Evolutionary conservation across 768 basidiomycete genomes (phyloP), one percentile per base, ranked within the genome.

Genomic region (Pleurotus pulmonarius): DNA sequence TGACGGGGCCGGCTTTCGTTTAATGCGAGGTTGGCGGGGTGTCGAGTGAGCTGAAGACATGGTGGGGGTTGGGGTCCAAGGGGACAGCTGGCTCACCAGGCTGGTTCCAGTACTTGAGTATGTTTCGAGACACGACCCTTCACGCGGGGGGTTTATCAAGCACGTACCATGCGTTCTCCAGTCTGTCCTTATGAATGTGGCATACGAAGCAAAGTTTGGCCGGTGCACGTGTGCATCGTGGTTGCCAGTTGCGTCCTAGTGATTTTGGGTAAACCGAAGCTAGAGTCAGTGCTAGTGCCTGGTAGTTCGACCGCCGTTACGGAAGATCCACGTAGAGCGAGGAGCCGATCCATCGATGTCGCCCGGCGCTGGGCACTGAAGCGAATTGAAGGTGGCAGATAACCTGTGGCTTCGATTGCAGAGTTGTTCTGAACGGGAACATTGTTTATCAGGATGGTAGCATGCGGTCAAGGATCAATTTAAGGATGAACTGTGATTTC

Each of bases 1-100:
- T 46, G 70, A 65, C 5, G 85, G 86, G 3, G 83, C 72, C 4
- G 82, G 85, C 63, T 87, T 87, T 55, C 86, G 81, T 63, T 70
- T 79, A 61, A 83, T 67, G 46, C 67, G 66, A n/a, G 54, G 46
- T 34, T 18, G 37, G 20, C 51, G 51, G 40, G 51, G 51, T 24
- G 37, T 53, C 0, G 51, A 22, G 39, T 12, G 22, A 5, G 39
- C 15, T 15, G 51, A 53, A 8, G 51, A 13, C 51, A 53, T 53
- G 11, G 38, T 52, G n/a, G 39, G 39, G 39, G 51, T 43, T 6
- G 51, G 39, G 25, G 39, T 43, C 34, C 24, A 41, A 18, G 3
- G 29, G 29, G 29, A 34, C 29, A 34, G 29, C 8, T 34, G 6
- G 13, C 48, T 49, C 12, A 24, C 48, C 48, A 49, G 48, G 16